Base-by-base conservation (phyloP, 2,329 filamentous ascomycete species). In the Colletotrichum coccodes region DNA sequence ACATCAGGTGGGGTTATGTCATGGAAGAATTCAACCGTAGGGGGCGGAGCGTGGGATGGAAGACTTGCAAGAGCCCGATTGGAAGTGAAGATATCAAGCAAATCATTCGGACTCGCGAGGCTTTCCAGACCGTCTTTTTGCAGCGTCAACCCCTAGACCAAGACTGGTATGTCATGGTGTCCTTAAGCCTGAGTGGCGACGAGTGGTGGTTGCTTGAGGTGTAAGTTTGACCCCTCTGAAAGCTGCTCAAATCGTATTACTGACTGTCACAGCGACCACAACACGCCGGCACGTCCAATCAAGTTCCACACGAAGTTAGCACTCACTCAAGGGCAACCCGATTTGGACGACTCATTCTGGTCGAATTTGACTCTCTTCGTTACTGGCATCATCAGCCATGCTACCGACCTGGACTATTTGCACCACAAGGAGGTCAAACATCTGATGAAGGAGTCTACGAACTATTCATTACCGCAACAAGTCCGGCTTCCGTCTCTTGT, bases 141-240 rank as follows among this genome's bases (percentile, higher is more conserved):
- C 89, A 86, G 74, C 91, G 90, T 73, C 83, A 84, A 66, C 89
- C 88, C n/a, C 97, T 95, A 93, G 85, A 85, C 11, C 77, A 86
- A 16, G 83, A 87, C 60, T 97, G 94, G 93, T 89, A 91, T 71
- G 81, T 97, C 44, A 90, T 91, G 72, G 86, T 92, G 52, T 89
- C 90, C 60, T 86, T 94, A 76, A 90, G 91, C 76, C 84, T 92
- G 75, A 85, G 86, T 74, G 93, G 93, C 60, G 93, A 96, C 76
- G 87, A 86, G 70, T 97, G 93, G 93, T 95, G 91, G 90, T 82
- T 95, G 68, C 83, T 94, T 61, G 87, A 91, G 78, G 78, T 89
- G 86, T 90, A 81, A 81, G 86, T 83, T 34, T 57, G 16, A 38
- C 6, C 30, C 8, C 23, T 34, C 32, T 66, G 50, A 30, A 38